A percentile compares a stretch with the other conserved stretches of the same genome.
Conservation (phyloP, 257 asterid species). For the Fraxinus anomala region DNA sequence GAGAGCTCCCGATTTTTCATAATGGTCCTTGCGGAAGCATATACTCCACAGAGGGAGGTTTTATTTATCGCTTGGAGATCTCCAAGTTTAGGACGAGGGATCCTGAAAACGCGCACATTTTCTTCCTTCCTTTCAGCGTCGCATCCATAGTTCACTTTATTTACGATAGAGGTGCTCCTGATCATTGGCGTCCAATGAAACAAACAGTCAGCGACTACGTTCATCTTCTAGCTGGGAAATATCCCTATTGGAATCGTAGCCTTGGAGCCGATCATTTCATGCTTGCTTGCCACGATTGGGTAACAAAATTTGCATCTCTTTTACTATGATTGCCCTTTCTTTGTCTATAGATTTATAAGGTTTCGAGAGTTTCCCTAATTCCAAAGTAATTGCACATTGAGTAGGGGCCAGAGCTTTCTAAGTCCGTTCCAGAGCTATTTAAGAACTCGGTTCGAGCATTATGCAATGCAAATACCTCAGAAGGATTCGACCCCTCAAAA, state of each 20-base stretch:
- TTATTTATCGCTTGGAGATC: conserved; percentile 68
- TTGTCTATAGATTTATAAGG: background rate
- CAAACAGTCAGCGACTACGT: conserved; percentile 37
- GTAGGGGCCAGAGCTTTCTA: conserved; percentile 69
- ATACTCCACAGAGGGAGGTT: conserved; percentile 84
- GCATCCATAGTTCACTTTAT: conserved; percentile 80
- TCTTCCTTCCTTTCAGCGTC: conserved; percentile 80
- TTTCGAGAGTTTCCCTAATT: background rate
- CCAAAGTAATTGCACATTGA: background rate
- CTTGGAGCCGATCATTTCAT: conserved; percentile 80
- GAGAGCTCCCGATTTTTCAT: conserved; percentile 88
- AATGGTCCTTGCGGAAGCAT: conserved; percentile 91
- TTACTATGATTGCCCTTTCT: background rate
- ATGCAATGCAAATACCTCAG: conserved; percentile 74
- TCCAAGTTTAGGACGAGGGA: conserved; percentile 65
- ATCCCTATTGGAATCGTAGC: conserved; percentile 80
- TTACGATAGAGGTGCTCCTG: conserved; percentile 31
- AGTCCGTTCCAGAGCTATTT: conserved; percentile 46
- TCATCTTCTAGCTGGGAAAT: conserved; percentile 38
- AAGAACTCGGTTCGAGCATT: conserved; percentile 60
- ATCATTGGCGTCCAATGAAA: conserved; percentile 32
- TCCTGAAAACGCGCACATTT: conserved; percentile 68
- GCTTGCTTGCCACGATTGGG: conserved; percentile 92
- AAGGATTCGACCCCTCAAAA: conserved; percentile 49
- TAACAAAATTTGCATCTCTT: conserved; percentile 7